Base-by-base conservation (phyloP, 495 filamentous ascomycete species). In the Tuber brumale region DNA sequence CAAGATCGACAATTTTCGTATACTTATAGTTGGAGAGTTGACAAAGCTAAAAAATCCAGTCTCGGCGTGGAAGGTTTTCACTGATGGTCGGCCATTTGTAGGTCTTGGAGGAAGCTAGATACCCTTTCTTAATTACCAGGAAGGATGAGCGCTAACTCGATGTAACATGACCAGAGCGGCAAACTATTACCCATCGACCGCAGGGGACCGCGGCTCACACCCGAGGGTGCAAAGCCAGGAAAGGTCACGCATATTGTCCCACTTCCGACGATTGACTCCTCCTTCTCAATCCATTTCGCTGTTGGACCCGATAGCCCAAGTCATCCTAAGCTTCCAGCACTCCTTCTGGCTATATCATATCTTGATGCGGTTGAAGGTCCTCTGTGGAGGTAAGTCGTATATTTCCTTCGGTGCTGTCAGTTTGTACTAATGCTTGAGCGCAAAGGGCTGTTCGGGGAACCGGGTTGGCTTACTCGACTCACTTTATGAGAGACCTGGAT, bases 361-460 rank as follows among this genome's bases (percentile, higher is more conserved):
- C 91, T 99, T 76, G 94, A 97, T 78, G 90, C 93, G 0, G 92
- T 95, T 27, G 96, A 98, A 85, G 95, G 95, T 3, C 96, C 95
- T 8, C 88, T 99, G 37, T 98, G 95, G 94, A 69, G 44, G 57
- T 6, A 66, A 66, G 57, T 31, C 39, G 37, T 39, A 16, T 23
- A 51, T 39, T 71, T 57, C 45, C 46, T 70, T n/a, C 45, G 45
- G 35, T 23, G 27, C 16, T 39, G 23, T 73, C 72, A 16, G n/a
- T 39, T 37, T 57, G n/a, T 57, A 27, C 51, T 57, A 57, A 57
- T 27, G 8, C 51, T 27, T 3, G n/a, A 27, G 51, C 7, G 51
- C 18, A 16, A 61, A 90, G 90, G 76, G 93, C 93, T 3, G 91
- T 97, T 72, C 94, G 95, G 57, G 95, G 95, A 66, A 94, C 91